A percentile compares a stretch with the other conserved stretches of the same genome.
These are phyloP conservation scores for Apostasia ramifera DNA, from an alignment of 106 monocot species.

Conservation along the genomic window DNA sequence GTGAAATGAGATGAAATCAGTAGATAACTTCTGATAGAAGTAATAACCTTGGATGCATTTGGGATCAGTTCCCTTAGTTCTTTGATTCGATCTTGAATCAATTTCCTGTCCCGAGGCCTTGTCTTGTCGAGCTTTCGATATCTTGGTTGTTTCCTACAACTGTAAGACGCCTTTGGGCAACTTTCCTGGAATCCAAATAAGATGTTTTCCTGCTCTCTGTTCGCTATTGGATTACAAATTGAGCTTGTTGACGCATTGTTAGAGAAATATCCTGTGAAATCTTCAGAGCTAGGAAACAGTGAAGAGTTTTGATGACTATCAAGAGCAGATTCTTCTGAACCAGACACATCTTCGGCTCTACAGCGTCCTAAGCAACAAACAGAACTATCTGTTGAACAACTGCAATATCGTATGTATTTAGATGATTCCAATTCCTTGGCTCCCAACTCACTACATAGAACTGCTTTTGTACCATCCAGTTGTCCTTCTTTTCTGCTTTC, in stretches of 20 bases:
- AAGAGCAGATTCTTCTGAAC: constrained; percentile 16
- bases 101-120: constrained; percentile 85
- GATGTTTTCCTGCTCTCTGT: constrained; percentile 12
- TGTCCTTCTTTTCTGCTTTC: constrained; percentile 18
- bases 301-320: constrained; percentile 4
- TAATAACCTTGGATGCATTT: constrained; percentile 55
- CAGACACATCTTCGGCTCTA: constrained; percentile 18
- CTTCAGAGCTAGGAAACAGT: constrained; percentile 3
- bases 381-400: constrained; percentile 22
- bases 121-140: constrained; percentile 20
- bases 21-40: neutral
- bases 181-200: neutral
- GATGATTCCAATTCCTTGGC: constrained; percentile 16
- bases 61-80: constrained; percentile 82
- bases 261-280: neutral
- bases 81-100: constrained; percentile 87
- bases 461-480: constrained; percentile 24
- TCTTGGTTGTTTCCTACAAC: constrained; percentile 23
- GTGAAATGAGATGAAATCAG: neutral
- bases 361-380: constrained; percentile 28
- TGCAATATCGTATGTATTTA: constrained; percentile 8
- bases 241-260: constrained; percentile 15
- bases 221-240: constrained; percentile 5
- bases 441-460: constrained; percentile 19
- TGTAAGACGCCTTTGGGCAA: constrained; percentile 4